Evolutionary conservation across 2,329 filamentous ascomycete species (phyloP), one percentile per base, ranked within the genome.

Genomic region (Fusarium camptoceras): DNA sequence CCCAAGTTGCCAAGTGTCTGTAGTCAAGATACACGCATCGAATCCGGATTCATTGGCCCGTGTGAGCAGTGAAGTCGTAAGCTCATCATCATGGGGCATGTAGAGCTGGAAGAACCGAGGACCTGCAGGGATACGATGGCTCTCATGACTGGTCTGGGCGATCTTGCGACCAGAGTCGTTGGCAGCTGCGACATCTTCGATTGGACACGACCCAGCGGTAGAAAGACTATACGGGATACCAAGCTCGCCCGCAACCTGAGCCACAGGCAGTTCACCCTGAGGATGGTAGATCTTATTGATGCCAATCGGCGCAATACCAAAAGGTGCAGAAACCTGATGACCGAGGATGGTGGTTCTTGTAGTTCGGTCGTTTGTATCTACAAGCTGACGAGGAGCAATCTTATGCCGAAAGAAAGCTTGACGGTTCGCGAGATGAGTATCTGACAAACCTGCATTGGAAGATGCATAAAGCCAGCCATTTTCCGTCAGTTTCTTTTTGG

Each of bases 251-350:
- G 60, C 57, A 1, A 55, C 37, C 2, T 62, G 15, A 14, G 60
- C 60, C 15, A 64, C 57, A 3, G 60, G 60, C 22, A 64, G 24
- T 15, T 64, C 60, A 6, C 56, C 60, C 6, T 64, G 56, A 1
- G 57, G 49, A 24, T 64, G 60, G 15, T 64, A 64, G 8, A 62
- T 64, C 42, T 62, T 64, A 4, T 64, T 64, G n/a, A 62, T 64
- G 0, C 60, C 60, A 16, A 64, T 55, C 1, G 60, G 60, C 0
- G 60, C 60, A 20, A 64, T 62, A 27, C 60, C 56, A 31, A 64
- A 64, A 8, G 56, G 60, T 4, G 60, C 60, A 24, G 60, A 64
- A 4, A 62, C 37, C 4, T 49, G 37, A 20, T 64, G 49, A 0
- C 56, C 49, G 9, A 62, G 55, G 1, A 62, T 49, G 4, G 48